Evolutionary conservation across 2,329 filamentous ascomycete species (phyloP).

Genomic region (Trichoderma citrinoviride): DNA sequence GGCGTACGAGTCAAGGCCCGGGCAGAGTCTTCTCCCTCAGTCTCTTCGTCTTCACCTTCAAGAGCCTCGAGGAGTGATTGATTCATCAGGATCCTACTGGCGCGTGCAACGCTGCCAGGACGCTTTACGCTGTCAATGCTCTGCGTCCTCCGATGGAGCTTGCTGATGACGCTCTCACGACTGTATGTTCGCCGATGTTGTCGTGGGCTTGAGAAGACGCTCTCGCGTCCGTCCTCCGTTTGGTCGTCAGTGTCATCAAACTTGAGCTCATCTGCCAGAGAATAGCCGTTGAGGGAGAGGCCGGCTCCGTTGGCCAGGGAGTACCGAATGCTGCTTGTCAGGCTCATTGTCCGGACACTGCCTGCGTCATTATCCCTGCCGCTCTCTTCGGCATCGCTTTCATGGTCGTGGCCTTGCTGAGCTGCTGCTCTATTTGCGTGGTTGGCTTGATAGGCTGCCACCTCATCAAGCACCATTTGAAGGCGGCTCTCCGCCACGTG

Average conservation of each 20-base stretch:
- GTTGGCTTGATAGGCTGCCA: constrained; percentile 65
- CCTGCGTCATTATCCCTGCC: constrained; percentile 66
- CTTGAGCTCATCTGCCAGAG: constrained; percentile 85
- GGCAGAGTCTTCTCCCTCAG: constrained; percentile 26
- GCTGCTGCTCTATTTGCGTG: constrained; percentile 41
- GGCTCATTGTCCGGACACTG: constrained; percentile 70
- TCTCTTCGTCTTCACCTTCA: constrained; percentile 54
- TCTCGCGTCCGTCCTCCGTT: constrained; percentile 69
- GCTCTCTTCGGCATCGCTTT: constrained; percentile 60
- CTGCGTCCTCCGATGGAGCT: constrained; percentile 53
- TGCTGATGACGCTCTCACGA: constrained; percentile 52
- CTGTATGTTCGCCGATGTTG: constrained; percentile 53
- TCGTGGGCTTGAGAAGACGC: constrained; percentile 51
- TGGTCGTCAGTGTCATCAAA: constrained; percentile 75
- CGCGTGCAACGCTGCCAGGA: constrained; percentile 53
- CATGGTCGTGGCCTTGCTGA: constrained; percentile 41
- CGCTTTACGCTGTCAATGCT: constrained; percentile 59
- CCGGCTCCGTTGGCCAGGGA: constrained; percentile 64
- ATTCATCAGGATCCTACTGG: constrained; percentile 50
- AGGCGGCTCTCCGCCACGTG: constrained; percentile 88
- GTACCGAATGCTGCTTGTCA: constrained; percentile 69
- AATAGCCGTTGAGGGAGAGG: constrained; percentile 63
- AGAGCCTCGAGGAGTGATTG: constrained; percentile 55
- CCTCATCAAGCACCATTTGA: constrained; percentile 80
- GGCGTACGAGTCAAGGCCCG: constrained; percentile 34